Evolutionary conservation across 2,329 filamentous ascomycete genomes (phyloP).

Genomic region (Pseudogymnoascus sp.): DNA sequence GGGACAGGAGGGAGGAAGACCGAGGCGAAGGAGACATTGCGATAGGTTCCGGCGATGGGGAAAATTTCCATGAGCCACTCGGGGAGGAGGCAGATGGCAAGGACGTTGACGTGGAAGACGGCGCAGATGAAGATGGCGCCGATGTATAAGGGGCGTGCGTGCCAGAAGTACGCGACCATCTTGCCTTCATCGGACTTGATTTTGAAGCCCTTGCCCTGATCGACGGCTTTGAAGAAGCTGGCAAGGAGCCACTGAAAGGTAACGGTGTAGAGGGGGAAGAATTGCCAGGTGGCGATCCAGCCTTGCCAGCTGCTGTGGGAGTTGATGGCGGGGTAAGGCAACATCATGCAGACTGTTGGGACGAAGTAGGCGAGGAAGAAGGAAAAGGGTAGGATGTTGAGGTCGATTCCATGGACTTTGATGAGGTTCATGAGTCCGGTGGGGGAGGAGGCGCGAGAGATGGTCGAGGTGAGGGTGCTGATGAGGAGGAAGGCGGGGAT

Average conservation of each 20-base stretch:
- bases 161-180: neutral
- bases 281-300: neutral
- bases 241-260: neutral
- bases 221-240: constrained; percentile 3
- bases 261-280: constrained; percentile 2
- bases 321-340: constrained; percentile 1
- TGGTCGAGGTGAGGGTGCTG: neutral
- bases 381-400: constrained; percentile 5
- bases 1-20: neutral
- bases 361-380: neutral
- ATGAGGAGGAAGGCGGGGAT: constrained; percentile 9
- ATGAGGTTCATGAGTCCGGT: neutral
- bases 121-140: neutral
- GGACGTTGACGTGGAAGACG: constrained; percentile 6
- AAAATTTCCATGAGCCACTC: neutral
- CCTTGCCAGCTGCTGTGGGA: constrained; percentile 5
- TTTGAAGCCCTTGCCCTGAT: neutral
- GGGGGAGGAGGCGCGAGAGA: constrained; percentile 1
- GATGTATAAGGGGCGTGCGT: neutral
- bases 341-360: constrained; percentile 2
- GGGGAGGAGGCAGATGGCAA: neutral
- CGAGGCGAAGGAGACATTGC: neutral
- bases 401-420: neutral
- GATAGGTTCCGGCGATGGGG: neutral
- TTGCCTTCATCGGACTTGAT: constrained; percentile 7